Evolutionary conservation across 1,139 yeast genomes (phyloP), one percentile per base, ranked within the genome.

Genomic region (Protomyces macrosporus): DNA sequence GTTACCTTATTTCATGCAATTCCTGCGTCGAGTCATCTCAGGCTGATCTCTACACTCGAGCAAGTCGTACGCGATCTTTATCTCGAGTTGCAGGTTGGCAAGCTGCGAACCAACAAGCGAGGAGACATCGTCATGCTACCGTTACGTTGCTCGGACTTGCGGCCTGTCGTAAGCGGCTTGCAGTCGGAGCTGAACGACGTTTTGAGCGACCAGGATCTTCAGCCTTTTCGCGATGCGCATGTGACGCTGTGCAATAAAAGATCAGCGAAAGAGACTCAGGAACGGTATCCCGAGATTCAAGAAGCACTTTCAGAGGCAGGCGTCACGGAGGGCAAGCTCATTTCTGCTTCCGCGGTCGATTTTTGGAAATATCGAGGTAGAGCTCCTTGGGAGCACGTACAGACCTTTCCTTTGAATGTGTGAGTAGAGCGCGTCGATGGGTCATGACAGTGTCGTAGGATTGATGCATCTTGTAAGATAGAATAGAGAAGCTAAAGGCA

Each of bases 351-450:
- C 10, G 30, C 16, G 23, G 6, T 42, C 5, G 60, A 57, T 39
- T 32, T 57, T n/a, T 57, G 60, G 60, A 32, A 12, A 6, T 57
- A 57, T 14, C 54, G 60, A n/a, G 60, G 60, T 10, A 48, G 52
- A 23, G 52, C 51, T 12, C 55, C 60, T 9, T 57, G 60, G 60
- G 32, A 37, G 34, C 48, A 42, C 23, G 12, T 42, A 16, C 48
- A 16, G 23, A 16, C 48, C 5, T 42, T 42, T 42, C 30, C n/a
- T 36, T 12, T 36, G 23, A 23, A 23, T 23, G 23, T 2, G 23
- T 2, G 23, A 23, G 2, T 23, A 2, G 2, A 23, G 23, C 23
- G 23, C 23, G 23, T 23, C 23, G 23, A 23, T 23, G 23, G 23
- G 23, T 23, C 23, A 23, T 23, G 23, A 23, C 23, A 23, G 23